A percentile compares a stretch with the other conserved stretches of the same genome.
phyloP scores from a whole-genome alignment of 2,329 filamentous ascomycete genomes.

The Penicillium concentricum region DNA sequence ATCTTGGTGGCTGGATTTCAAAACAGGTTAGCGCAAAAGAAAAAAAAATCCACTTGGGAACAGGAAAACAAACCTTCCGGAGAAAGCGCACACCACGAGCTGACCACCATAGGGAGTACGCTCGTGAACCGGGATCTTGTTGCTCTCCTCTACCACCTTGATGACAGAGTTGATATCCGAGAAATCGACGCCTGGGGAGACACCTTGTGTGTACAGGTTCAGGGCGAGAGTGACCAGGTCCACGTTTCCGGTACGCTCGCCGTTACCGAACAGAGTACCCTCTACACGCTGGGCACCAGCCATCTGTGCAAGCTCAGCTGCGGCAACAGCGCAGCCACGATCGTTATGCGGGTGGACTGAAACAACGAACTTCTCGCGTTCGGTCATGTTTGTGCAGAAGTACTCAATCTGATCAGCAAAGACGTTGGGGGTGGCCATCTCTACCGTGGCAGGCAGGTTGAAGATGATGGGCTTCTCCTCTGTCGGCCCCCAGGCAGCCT shows the following conservation, averaged over 20 bases:
- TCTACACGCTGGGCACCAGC: conserved; percentile 92
- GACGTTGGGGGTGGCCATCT: conserved; percentile 90
- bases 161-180: conserved; percentile 85
- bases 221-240: conserved; percentile 89
- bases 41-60: not conserved
- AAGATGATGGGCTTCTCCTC: conserved; percentile 84
- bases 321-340: conserved; percentile 82
- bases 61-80: not conserved
- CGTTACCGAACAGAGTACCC: conserved; percentile 90
- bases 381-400: conserved; percentile 81
- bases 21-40: not conserved
- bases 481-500: conserved; percentile 84
- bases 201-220: conserved; percentile 92
- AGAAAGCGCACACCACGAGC: conserved; percentile 9
- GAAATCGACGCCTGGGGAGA: conserved; percentile 83
- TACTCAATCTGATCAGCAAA: conserved; percentile 97
- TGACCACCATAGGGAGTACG: conserved; percentile 82
- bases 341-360: conserved; percentile 96
- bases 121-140: conserved; percentile 90
- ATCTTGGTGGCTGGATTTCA: conserved; percentile 71
- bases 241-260: conserved; percentile 92
- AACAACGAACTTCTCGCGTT: conserved; percentile 83
- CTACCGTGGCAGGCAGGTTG: conserved; percentile 94
- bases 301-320: conserved; percentile 92
- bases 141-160: conserved; percentile 84